phyloP scores from a whole-genome alignment of 2,329 filamentous ascomycete species.

The Cylindrodendrum hubeiense region DNA sequence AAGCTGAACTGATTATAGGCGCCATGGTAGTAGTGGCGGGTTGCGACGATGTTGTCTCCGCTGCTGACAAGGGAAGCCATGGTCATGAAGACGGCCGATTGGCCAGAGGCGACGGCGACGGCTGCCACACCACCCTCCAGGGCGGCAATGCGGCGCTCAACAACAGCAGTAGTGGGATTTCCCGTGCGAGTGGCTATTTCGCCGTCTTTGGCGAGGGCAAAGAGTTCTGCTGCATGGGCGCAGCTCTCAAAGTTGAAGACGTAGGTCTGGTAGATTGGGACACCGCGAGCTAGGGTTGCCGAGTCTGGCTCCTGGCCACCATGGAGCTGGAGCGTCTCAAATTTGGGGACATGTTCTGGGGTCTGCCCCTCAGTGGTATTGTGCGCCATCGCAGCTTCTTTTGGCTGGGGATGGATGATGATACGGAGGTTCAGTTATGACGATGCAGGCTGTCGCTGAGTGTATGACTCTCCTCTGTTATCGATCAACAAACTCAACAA shows the following conservation, averaged over 20 bases:
- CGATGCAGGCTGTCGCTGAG: too few relatives aligned
- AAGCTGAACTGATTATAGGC: constrained; percentile 98
- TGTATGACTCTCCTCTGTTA: too few relatives aligned
- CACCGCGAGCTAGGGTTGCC: constrained; percentile 85
- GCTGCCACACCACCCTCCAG: constrained; percentile 91
- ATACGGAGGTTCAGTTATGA: neutral
- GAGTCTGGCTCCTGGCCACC: constrained; percentile 82
- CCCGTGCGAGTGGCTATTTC: constrained; percentile 97
- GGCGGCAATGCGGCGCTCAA: constrained; percentile 72
- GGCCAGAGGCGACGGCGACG: constrained; percentile 84
- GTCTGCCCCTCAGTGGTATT: neutral
- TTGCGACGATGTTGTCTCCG: constrained; percentile 92
- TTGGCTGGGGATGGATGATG: neutral
- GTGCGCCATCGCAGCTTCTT: too few relatives aligned
- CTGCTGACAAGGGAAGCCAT: constrained; percentile 82
- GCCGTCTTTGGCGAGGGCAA: constrained; percentile 93
- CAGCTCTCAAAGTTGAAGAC: constrained; percentile 95
- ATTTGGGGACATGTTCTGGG: constrained; percentile 56
- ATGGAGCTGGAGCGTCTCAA: constrained; percentile 87
- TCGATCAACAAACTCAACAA: too few relatives aligned
- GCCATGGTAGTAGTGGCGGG: constrained; percentile 89
- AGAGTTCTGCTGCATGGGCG: constrained; percentile 91
- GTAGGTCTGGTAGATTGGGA: constrained; percentile 80
- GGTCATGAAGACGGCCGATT: constrained; percentile 91
- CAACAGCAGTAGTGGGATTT: constrained; percentile 94